Conservation (phyloP, 2,329 filamentous ascomycete species). For the Incumbomyces delicatus region DNA sequence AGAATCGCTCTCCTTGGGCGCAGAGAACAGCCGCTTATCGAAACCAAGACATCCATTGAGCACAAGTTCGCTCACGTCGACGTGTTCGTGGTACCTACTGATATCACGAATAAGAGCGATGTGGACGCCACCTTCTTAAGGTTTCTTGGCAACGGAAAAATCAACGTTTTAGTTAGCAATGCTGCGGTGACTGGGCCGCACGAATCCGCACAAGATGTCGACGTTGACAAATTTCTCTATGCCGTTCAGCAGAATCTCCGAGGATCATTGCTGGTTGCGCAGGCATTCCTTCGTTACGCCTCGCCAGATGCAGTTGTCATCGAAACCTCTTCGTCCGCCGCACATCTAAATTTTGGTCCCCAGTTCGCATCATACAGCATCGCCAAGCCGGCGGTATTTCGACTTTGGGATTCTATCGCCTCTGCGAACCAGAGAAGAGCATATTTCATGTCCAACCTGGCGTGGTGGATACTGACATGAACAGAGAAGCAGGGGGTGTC, state of each 20-base stretch:
- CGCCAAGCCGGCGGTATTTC: slow-evolving; percentile 33
- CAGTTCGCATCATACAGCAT: slow-evolving; percentile 26
- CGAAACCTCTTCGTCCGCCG: slow-evolving; percentile 4
- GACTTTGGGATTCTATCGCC: slow-evolving; percentile 33
- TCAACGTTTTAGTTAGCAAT: no score
- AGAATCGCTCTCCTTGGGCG: slow-evolving; percentile 34
- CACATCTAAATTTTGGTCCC: slow-evolving; percentile 14
- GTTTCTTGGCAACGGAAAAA: no score
- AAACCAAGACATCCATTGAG: slow-evolving; percentile 15
- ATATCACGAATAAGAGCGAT: no score
- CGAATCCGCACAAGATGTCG: not conserved
- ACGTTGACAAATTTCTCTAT: slow-evolving; percentile 19
- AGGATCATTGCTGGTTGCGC: slow-evolving; percentile 8
- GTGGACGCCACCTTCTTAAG: no score
- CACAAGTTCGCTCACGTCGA: no score
- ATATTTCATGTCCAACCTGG: slow-evolving; percentile 39
- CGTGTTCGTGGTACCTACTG: no score
- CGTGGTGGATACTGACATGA: slow-evolving; percentile 7
- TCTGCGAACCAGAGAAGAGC: slow-evolving; percentile 29
- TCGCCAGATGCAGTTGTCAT: slow-evolving; percentile 5
- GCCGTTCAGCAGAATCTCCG: slow-evolving; percentile 17
- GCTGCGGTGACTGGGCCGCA: no score
- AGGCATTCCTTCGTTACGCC: slow-evolving; percentile 7
- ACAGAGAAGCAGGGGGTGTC: not conserved
- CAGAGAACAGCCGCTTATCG: slow-evolving; percentile 24